phyloP scores from a whole-genome alignment of 192 early-diverging fungal genomes.

The Podila horticola region DNA sequence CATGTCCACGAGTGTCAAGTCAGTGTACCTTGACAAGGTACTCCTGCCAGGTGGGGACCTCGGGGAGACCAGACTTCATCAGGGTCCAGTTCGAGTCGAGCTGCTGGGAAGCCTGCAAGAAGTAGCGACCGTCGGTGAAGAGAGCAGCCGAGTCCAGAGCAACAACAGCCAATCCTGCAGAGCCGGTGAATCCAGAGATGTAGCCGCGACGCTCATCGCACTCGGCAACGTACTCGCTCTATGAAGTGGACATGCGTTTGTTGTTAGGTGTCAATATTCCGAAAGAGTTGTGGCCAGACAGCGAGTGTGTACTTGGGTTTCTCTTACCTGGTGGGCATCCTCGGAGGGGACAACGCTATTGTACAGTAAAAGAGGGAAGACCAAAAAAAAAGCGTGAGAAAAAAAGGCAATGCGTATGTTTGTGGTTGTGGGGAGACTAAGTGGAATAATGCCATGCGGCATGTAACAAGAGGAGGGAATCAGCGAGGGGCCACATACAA shows the following conservation, averaged over 20 bases:
- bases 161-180: conserved; percentile 93
- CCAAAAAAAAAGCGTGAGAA: conserved; percentile 36
- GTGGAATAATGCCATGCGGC: not conserved
- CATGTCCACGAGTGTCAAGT: not conserved
- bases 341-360: conserved; percentile 90
- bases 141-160: conserved; percentile 82
- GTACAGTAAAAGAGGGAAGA: not conserved
- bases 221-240: conserved; percentile 95
- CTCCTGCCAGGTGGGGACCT: conserved; percentile 90
- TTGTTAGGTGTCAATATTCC: not conserved
- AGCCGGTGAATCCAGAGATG: conserved; percentile 98
- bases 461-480: not conserved
- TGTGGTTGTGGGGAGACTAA: not conserved
- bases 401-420: conserved; percentile 1
- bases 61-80: conserved; percentile 91
- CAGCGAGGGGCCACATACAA: conserved; percentile 42
- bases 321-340: conserved; percentile 91
- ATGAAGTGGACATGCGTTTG: not conserved
- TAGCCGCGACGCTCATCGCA: conserved; percentile 89
- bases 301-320: not conserved
- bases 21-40: conserved; percentile 78
- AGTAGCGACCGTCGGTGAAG: conserved; percentile 99
- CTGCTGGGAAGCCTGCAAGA: conserved; percentile 93
- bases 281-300: not conserved
- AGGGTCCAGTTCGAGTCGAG: conserved; percentile 93